phyloP scores from a whole-genome alignment of 148 eudicot species.

The Simmondsia chinensis region DNA sequence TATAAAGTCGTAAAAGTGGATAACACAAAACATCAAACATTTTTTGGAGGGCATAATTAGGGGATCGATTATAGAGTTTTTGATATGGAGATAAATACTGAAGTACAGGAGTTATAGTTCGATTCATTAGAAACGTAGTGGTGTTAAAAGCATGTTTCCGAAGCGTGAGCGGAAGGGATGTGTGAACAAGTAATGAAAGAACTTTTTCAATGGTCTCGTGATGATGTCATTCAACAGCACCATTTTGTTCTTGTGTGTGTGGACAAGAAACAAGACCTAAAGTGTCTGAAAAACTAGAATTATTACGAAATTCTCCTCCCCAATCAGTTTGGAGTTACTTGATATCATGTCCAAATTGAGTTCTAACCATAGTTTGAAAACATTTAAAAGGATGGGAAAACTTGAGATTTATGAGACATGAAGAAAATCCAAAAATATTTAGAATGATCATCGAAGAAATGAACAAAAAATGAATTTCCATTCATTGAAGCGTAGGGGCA shows the following conservation, averaged over 20 bases:
- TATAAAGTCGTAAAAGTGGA: neutral
- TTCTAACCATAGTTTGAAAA: neutral
- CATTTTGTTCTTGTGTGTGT: conserved; percentile 12
- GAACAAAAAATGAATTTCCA: too few relatives aligned
- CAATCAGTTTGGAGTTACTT: conserved; percentile 1
- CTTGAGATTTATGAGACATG: neutral
- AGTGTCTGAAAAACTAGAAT: neutral
- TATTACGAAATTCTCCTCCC: conserved; percentile 4
- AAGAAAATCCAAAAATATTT: conserved; percentile 3
- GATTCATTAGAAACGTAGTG: neutral
- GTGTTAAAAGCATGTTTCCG: conserved; percentile 5
- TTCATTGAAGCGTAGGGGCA: too few relatives aligned
- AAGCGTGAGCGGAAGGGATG: neutral
- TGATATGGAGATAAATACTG: neutral
- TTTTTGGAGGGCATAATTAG: neutral
- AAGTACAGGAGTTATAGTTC: neutral
- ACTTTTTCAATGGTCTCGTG: conserved; percentile 2
- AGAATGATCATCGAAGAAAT: neutral
- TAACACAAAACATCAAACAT: conserved; percentile 6
- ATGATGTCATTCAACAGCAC: neutral
- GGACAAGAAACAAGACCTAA: conserved; percentile 5
- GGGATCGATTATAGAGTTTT: neutral
- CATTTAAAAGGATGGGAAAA: neutral
- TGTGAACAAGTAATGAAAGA: conserved; percentile 3
- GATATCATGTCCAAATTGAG: neutral